A percentile compares a stretch with the other conserved stretches of the same genome.
Conservation (phyloP, 108 stramenopile genomes). For the Conticribra guillardii region DNA sequence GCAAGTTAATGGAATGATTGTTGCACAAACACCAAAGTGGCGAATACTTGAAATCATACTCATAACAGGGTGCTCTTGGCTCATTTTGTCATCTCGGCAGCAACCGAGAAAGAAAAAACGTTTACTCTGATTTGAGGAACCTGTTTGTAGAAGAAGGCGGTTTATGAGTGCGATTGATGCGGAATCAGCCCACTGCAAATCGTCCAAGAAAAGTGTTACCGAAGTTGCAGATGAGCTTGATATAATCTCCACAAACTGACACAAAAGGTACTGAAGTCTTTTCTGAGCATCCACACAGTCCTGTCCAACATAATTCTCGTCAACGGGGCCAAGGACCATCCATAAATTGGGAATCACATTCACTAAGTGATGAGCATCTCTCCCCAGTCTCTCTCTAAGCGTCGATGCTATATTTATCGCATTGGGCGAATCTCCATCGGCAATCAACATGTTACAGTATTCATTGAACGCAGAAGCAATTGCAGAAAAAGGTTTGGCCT, state of each 20-base stretch:
- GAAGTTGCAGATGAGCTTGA: constrained; percentile 1
- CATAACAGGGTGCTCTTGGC: constrained; percentile 10
- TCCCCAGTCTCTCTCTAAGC: constrained; percentile 9
- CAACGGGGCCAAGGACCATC: constrained; percentile 6
- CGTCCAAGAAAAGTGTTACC: constrained; percentile 25
- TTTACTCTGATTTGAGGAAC: too few species aligned
- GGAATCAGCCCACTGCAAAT: constrained; percentile 33
- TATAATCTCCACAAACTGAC: constrained; percentile 22
- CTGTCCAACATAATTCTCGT: neutral
- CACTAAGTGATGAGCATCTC: constrained; percentile 14
- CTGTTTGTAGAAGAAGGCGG: constrained; percentile 2
- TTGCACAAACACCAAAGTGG: constrained; percentile 4
- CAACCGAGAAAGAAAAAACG: constrained; percentile 18
- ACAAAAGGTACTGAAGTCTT: constrained; percentile 14
- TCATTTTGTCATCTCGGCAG: constrained; percentile 23
- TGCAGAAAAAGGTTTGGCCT: constrained; percentile 9
- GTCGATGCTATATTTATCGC: neutral
- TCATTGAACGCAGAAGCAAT: constrained; percentile 18
- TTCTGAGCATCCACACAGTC: constrained; percentile 17
- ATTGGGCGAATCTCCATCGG: neutral
- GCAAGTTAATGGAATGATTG: constrained; percentile 1
- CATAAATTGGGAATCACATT: constrained; percentile 17
- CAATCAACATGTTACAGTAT: constrained; percentile 21
- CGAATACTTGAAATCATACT: neutral
- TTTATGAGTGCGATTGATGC: constrained; percentile 15